Conservation (phyloP, 495 filamentous ascomycete species). For the Chaetomium tenue region DNA sequence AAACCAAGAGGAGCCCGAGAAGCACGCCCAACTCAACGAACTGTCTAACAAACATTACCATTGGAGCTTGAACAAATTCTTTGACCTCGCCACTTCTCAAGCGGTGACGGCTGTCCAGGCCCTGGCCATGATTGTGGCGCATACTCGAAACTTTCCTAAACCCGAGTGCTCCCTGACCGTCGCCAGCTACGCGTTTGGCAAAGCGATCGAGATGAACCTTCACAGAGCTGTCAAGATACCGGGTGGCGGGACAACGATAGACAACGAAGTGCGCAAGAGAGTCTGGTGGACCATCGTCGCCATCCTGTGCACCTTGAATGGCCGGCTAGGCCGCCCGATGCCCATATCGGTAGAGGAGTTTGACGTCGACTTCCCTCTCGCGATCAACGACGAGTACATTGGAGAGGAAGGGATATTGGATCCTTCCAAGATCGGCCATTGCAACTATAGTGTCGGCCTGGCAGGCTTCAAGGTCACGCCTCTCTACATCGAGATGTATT, state of each 20-base stretch:
- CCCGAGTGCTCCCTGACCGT: slow-evolving; percentile 69
- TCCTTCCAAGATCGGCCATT: slow-evolving; percentile 52
- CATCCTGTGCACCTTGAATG: slow-evolving; percentile 63
- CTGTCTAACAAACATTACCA: slow-evolving; percentile 73
- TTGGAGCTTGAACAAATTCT: slow-evolving; percentile 65
- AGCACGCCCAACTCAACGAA: slow-evolving; percentile 54
- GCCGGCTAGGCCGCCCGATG: slow-evolving; percentile 75
- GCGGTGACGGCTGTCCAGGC: slow-evolving; percentile 67
- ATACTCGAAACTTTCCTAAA: slow-evolving; percentile 75
- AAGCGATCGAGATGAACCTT: slow-evolving; percentile 69
- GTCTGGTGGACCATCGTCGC: slow-evolving; percentile 69
- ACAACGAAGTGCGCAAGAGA: slow-evolving; percentile 73
- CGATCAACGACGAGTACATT: slow-evolving; percentile 64
- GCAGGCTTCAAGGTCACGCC: slow-evolving; percentile 58
- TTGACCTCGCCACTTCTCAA: slow-evolving; percentile 58
- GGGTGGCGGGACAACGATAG: slow-evolving; percentile 54
- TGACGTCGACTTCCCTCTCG: slow-evolving; percentile 70
- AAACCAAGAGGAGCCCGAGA: slow-evolving; percentile 54
- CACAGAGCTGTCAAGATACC: slow-evolving; percentile 66
- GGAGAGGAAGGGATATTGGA: slow-evolving; percentile 52
- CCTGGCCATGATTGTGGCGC: slow-evolving; percentile 62
- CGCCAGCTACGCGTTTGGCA: slow-evolving; percentile 56
- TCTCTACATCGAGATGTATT: slow-evolving; percentile 67
- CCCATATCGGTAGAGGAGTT: slow-evolving; percentile 66
- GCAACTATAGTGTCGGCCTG: slow-evolving; percentile 63